Evolutionary conservation across 2,329 filamentous ascomycete species (phyloP).

Genomic region (Penicillium sp.): DNA sequence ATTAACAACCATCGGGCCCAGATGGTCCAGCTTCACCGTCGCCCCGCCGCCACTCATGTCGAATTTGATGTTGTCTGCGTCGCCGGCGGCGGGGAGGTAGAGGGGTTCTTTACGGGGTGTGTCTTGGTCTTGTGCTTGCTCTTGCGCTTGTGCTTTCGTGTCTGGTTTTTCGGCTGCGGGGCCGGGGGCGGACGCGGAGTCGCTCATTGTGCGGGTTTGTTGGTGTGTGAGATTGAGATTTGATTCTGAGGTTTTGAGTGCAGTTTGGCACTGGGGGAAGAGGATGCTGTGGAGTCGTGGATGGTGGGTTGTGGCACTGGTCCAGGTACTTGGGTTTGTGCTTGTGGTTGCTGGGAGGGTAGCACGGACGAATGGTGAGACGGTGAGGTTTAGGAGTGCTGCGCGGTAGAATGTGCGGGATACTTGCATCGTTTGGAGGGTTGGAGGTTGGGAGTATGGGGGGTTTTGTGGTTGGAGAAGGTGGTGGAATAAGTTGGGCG

Average conservation of each 20-base stretch:
- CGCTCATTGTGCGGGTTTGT: constrained; percentile 25
- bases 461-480: neutral
- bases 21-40: constrained; percentile 59
- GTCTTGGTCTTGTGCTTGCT: constrained; percentile 12
- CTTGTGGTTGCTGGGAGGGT: constrained; percentile 5
- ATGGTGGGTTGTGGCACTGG: constrained; percentile 6
- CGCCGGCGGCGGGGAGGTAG: constrained; percentile 65
- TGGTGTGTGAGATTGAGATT: neutral
- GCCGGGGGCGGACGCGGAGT: constrained; percentile 6
- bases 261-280: constrained; percentile 28
- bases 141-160: constrained; percentile 1
- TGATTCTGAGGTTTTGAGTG: constrained; percentile 10
- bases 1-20: constrained; percentile 72
- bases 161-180: neutral
- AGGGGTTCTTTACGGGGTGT: constrained; percentile 3
- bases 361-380: constrained; percentile 23
- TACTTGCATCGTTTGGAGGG: constrained; percentile 25
- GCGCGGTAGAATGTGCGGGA: constrained; percentile 28
- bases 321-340: constrained; percentile 6
- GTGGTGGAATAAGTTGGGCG: neutral
- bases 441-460: neutral
- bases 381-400: constrained; percentile 27
- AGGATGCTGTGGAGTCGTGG: constrained; percentile 25
- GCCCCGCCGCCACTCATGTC: constrained; percentile 52
- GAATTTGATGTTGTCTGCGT: constrained; percentile 68